These are phyloP conservation scores for Tolypocladium tropicale DNA, from an alignment of 2,329 filamentous ascomycete species.

Conservation along the genomic window DNA sequence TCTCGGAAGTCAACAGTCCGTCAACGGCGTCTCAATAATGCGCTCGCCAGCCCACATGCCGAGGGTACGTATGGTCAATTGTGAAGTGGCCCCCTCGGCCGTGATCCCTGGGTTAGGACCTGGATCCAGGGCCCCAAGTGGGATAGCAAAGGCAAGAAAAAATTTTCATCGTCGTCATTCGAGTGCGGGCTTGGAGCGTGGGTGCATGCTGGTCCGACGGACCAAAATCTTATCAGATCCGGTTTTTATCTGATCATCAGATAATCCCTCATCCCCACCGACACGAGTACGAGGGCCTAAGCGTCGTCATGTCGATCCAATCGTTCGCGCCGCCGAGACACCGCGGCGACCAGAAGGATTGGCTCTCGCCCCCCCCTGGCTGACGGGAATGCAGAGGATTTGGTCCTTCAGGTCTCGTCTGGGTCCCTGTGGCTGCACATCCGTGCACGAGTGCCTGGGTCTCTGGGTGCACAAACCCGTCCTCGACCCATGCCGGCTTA, in stretches of 20 bases:
- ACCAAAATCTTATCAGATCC: conserved; percentile 28
- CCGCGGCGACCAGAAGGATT: neutral
- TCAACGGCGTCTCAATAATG: too few relatives aligned
- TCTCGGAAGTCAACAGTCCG: too few relatives aligned
- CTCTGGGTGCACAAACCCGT: neutral
- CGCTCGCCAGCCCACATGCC: neutral
- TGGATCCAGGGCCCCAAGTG: neutral
- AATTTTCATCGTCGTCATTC: neutral
- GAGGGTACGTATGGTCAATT: neutral
- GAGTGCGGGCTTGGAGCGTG: neutral
- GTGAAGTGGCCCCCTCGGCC: neutral
- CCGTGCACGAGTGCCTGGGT: neutral
- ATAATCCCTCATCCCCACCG: conserved; percentile 33
- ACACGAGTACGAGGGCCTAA: neutral
- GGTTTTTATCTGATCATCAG: conserved; percentile 46
- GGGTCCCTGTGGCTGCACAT: neutral
- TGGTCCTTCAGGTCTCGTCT: neutral
- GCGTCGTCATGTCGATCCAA: neutral
- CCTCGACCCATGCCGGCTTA: neutral
- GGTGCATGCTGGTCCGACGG: neutral
- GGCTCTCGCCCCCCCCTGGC: neutral
- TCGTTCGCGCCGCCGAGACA: neutral
- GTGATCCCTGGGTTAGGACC: neutral
- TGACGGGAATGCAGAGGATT: neutral
- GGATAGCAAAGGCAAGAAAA: neutral